Base-by-base conservation (phyloP, 2,329 filamentous ascomycete genomes). In the Fusarium austroafricanum region DNA sequence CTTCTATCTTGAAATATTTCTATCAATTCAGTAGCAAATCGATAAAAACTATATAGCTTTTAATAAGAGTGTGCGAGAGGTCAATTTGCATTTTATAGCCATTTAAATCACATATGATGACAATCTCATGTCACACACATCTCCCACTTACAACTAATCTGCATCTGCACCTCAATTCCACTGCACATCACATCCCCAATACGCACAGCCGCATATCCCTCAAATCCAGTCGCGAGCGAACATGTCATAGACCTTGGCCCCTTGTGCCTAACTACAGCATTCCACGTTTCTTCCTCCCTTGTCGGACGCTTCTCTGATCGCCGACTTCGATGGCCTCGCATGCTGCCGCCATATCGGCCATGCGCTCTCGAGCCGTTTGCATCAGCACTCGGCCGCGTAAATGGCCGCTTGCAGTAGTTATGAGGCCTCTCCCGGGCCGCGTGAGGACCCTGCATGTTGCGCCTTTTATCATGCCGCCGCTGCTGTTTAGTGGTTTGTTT, bases 401-500 rank as follows among this genome's bases (percentile, higher is more conserved):
- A 57, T 65, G 68, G 33, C 40, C 61, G 43, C 50, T 43, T 55
- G 52, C 40, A 43, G 39, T 40, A 40, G 42, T 37, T 31, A 15
- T 38, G 53, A 63, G 61, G 49, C 55, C 63, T 49, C 49, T 51
- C 44, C 54, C 57, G 38, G 58, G 64, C 45, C 43, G 54, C 56
- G 64, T 26, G 46, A 75, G 76, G 50, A 50, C 55, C 44, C 54
- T 79, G 23, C 78, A 80, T 59, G 49, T 78, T 21, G 64, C 71
- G 52, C 73, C 81, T 17, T 67, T 86, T 14, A 77, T 92, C n/a
- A 78, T 90, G 5, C 89, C 91, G 10, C 92, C 92, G 0, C 73
- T 86, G 9, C 81, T 92, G 42, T 94, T 93, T 73, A 76, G 82
- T 15, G 88, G 90, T 2, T 82, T 94, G 35, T 82, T 92, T 6